Base-by-base conservation (phyloP, 2,329 filamentous ascomycete species). In the Colletotrichum sp. region DNA sequence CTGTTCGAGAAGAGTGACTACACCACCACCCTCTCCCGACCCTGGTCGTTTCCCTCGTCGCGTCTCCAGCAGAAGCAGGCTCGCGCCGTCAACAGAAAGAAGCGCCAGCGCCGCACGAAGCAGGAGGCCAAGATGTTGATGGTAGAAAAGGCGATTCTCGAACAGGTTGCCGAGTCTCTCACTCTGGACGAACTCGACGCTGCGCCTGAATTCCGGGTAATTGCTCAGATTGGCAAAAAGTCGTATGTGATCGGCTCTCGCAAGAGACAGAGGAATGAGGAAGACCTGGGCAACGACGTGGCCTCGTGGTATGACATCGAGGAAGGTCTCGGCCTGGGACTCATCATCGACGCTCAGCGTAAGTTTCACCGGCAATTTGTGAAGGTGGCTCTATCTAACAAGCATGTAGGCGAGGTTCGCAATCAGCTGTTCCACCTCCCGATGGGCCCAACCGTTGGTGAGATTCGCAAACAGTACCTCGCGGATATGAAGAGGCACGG, bases 281-380 rank as follows among this genome's bases (percentile, higher is more conserved):
- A 75, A 8, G 24, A 24, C 9, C 15, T n/a, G 18, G 58, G 58
- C 2, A 63, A 73, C 18, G 70, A 64, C 38, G 64, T 64, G 8
- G 36, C 48, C 7, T 68, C 43, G 15, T 73, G 73, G 73, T 36
- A 30, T 26, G 67, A 75, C 5, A 63, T 48, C 8, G 63, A 67
- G n/a, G 73, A 75, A n/a, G 65, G 38, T 8, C 38, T 48, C 12
- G 70, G 70, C 16, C 26, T 75, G 21, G 55, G 36, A 3, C 38
- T 52, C 3, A 43, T 75, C 21, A 73, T 75, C 38, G 73, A 75
- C 48, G 73, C 70, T 26, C 58, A 71, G 32, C 73, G 73, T 71
- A 30, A 65, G 68, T 71, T 21, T 18, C 21, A 13, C 18, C 12
- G 5, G 12, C 16, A n/a, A 8, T 28, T 18, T n/a, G 28, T 28